Percentiles rank a stretch among this genome's conserved stretches.
Conservation (phyloP, 768 basidiomycete genomes). For the Podaxis sp. region DNA sequence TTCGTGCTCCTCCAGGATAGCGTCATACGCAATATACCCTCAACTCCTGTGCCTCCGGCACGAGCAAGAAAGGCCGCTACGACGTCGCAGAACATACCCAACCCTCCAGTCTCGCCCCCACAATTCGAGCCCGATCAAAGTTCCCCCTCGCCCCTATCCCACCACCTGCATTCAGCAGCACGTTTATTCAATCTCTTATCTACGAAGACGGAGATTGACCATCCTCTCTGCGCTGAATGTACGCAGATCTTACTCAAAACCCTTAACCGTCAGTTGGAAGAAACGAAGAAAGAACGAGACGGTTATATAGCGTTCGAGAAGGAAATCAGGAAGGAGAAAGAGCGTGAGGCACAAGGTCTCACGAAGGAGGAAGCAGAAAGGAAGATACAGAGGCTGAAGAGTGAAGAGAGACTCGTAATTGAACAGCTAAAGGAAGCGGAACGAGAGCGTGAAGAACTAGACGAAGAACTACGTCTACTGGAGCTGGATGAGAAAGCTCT, state of each 20-base stretch:
- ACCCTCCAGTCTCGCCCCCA: conserved; percentile 27
- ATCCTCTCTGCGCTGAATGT: conserved; percentile 95
- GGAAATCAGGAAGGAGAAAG: conserved; percentile 79
- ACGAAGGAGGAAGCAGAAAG: conserved; percentile 65
- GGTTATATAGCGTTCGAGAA: conserved; percentile 93
- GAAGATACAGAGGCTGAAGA: conserved; percentile 70
- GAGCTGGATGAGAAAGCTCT: conserved; percentile 77
- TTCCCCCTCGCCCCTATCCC: conserved; percentile 72
- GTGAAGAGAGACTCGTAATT: conserved; percentile 65
- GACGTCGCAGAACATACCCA: conserved; percentile 24
- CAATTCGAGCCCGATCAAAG: conserved; percentile 49
- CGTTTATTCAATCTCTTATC: conserved; percentile 77
- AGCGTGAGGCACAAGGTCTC: conserved; percentile 61
- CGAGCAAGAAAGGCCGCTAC: conserved; percentile 42
- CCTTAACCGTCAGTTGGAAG: conserved; percentile 80
- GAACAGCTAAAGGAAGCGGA: conserved; percentile 78
- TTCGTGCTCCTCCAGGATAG: conserved; percentile 91
- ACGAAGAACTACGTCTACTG: conserved; percentile 65
- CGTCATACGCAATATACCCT: conserved; percentile 67
- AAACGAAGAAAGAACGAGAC: conserved; percentile 88
- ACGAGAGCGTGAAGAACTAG: conserved; percentile 71
- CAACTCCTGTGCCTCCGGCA: conserved; percentile 41
- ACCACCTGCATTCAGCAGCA: conserved; percentile 72
- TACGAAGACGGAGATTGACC: conserved; percentile 77
- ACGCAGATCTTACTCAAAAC: conserved; percentile 76